phyloP scores from a whole-genome alignment of 768 basidiomycete species.

The Lactarius deliciosus region DNA sequence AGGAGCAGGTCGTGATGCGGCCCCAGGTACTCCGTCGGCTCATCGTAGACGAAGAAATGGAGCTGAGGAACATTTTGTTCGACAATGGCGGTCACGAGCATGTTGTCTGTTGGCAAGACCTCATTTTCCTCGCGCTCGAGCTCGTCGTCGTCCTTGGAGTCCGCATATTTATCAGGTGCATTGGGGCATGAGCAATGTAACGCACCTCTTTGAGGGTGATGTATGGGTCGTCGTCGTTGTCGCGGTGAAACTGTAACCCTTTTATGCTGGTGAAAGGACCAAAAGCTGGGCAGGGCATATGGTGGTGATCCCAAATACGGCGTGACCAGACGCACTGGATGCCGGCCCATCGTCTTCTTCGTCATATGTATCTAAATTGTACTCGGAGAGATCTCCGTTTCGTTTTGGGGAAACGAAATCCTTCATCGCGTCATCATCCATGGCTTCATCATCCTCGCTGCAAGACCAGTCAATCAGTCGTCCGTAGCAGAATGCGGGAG shows the following conservation, averaged over 20 bases:
- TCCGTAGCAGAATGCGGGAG: conserved; percentile 21
- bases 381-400: conserved; percentile 68
- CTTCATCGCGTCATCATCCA: conserved; percentile 54
- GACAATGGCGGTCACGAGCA: conserved; percentile 90
- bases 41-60: conserved; percentile 95
- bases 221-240: conserved; percentile 94
- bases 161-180: conserved; percentile 12
- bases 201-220: conserved; percentile 92
- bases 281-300: conserved; percentile 23
- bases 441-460: conserved; percentile 54
- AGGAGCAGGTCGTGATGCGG: conserved; percentile 98
- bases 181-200: conserved; percentile 23
- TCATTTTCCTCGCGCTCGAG: conserved; percentile 90
- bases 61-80: conserved; percentile 96
- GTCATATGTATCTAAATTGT: conserved; percentile 92
- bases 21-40: conserved; percentile 82
- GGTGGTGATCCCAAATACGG: conserved; percentile 15
- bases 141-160: conserved; percentile 62
- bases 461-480: conserved; percentile 37
- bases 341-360: conserved; percentile 54
- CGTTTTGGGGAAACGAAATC: conserved; percentile 35
- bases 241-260: conserved; percentile 86
- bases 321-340: conserved; percentile 33
- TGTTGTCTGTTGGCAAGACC: conserved; percentile 85
- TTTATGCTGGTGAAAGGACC: conserved; percentile 82